Conservation (phyloP, 441 rosid genomes). For the Capsella rubella region DNA sequence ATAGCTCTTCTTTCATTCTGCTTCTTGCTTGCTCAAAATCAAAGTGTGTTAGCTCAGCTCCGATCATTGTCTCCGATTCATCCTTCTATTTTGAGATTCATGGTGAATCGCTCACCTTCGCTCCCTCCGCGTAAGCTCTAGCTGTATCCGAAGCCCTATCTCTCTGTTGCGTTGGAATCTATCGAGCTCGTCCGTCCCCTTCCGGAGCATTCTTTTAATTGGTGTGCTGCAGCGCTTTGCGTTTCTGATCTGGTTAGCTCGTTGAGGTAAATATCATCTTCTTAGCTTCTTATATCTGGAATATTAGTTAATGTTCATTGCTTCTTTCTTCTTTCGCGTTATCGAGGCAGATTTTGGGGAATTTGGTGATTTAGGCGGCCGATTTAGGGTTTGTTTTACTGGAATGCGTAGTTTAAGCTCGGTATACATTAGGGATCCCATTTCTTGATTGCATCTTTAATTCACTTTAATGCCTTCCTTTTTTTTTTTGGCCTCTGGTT, state of each 20-base stretch:
- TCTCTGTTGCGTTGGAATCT: constrained; percentile 26
- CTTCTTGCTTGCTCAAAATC: constrained; percentile 19
- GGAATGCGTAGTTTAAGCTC: constrained; percentile 15
- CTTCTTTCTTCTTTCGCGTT: constrained; percentile 17
- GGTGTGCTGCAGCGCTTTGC: constrained; percentile 12
- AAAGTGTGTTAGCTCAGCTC: constrained; percentile 32
- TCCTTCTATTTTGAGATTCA: constrained; percentile 12
- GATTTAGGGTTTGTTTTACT: constrained; percentile 41
- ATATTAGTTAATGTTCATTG: background rate
- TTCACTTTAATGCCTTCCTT: constrained; percentile 12
- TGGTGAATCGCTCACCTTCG: constrained; percentile 26
- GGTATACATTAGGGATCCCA: background rate
- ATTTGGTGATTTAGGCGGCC: constrained; percentile 1
- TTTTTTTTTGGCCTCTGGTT: constrained; percentile 13
- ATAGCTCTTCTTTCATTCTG: constrained; percentile 27
- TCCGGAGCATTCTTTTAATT: constrained; percentile 34
- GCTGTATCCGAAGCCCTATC: constrained; percentile 16
- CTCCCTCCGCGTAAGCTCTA: background rate
- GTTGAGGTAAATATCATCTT: constrained; percentile 25
- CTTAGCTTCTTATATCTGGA: background rate
- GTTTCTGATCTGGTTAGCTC: constrained; percentile 34
- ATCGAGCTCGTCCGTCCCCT: constrained; percentile 23
- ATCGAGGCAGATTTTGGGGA: constrained; percentile 6
- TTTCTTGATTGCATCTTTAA: background rate
- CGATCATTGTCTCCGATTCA: constrained; percentile 32